Evolutionary conservation across 306 rosid genomes (phyloP).

Genomic region (Pyrus bretschneideri): DNA sequence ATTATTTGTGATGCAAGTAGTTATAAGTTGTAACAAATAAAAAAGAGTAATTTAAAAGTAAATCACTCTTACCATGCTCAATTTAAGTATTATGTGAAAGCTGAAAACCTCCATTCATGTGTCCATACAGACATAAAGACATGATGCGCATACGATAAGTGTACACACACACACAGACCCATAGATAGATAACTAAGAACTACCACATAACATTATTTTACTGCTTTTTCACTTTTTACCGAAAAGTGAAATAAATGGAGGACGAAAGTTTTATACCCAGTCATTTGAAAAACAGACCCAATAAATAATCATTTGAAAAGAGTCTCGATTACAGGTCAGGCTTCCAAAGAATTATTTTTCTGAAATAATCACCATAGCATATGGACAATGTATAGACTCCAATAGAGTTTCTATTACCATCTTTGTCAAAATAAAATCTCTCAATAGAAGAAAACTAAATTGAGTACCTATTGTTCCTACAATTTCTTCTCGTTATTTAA

Average conservation of each 20-base stretch:
- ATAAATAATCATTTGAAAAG: neutral
- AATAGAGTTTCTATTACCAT: no score
- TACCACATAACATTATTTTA: neutral
- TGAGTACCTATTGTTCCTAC: no score
- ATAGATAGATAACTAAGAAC: neutral
- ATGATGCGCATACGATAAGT: neutral
- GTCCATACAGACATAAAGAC: neutral
- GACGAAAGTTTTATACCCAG: neutral
- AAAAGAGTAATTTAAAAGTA: neutral
- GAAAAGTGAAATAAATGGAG: neutral
- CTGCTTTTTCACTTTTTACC: neutral
- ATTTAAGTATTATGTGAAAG: neutral
- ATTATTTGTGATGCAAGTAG: neutral
- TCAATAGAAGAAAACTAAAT: no score
- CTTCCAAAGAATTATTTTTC: no score
- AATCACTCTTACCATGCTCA: neutral
- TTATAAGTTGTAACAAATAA: neutral
- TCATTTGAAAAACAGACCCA: neutral
- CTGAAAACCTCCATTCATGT: neutral
- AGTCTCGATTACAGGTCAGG: neutral
- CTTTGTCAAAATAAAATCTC: no score
- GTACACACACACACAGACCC: neutral
- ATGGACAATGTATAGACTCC: no score
- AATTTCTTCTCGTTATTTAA: no score
- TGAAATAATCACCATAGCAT: no score